Evolutionary conservation across 495 filamentous ascomycete genomes (phyloP).

Genomic region (Aspergillus haitiensis): DNA sequence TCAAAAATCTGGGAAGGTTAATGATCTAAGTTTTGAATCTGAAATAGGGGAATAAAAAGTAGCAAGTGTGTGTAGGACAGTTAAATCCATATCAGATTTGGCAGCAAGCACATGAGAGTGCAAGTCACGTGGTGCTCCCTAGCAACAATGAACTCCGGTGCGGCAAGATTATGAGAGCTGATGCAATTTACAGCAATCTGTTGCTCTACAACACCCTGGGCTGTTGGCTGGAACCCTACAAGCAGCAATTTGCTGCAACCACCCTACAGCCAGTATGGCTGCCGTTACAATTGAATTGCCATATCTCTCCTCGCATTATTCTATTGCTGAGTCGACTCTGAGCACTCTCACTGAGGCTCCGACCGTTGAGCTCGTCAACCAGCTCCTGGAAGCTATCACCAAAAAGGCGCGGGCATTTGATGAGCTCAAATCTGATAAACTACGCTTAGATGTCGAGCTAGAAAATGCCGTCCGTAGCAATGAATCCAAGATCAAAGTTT

Average conservation of each 20-base stretch:
- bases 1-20: neutral
- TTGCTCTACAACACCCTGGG: constrained; percentile 16
- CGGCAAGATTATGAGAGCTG: constrained; percentile 13
- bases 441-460: constrained; percentile 85
- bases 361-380: constrained; percentile 71
- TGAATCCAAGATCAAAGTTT: constrained; percentile 74
- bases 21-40: neutral
- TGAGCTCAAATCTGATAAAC: constrained; percentile 74
- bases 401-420: constrained; percentile 79
- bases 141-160: constrained; percentile 17
- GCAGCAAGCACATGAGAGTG: neutral
- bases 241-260: constrained; percentile 25
- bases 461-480: constrained; percentile 80
- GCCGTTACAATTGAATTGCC: constrained; percentile 69
- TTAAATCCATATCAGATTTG: neutral
- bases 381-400: constrained; percentile 65
- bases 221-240: constrained; percentile 15
- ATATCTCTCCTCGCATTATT: constrained; percentile 74
- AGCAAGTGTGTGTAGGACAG: neutral
- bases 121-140: constrained; percentile 9
- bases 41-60: neutral
- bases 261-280: constrained; percentile 60
- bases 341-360: constrained; percentile 65
- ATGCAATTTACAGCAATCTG: constrained; percentile 10
- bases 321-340: constrained; percentile 67